These are phyloP conservation scores for Phtheirospermum japonicum DNA, from an alignment of 257 asterid genomes.

Conservation along the genomic window DNA sequence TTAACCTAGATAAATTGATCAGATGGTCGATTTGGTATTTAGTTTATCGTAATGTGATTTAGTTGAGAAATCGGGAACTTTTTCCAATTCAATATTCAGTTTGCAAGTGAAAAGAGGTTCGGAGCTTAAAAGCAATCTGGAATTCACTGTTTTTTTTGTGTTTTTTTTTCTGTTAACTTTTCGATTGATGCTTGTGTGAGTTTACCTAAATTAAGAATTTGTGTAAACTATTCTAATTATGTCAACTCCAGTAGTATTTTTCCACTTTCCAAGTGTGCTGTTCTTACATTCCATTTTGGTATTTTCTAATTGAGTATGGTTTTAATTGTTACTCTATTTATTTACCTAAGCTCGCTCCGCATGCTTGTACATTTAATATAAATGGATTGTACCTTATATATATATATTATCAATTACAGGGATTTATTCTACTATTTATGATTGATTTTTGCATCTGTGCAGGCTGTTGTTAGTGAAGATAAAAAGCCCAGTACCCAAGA, in stretches of 20 bases:
- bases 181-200: slow-evolving; percentile 4
- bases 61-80: slow-evolving; percentile 6
- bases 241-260: neutral
- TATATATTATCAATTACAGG: neutral
- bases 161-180: neutral
- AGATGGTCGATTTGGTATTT: slow-evolving; percentile 1
- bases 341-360: neutral
- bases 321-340: slow-evolving; percentile 4
- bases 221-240: neutral
- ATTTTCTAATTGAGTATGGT: slow-evolving; percentile 2
- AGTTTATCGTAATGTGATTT: slow-evolving; percentile 19
- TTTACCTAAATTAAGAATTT: neutral
- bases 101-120: slow-evolving; percentile 11
- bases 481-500: slow-evolving; percentile 42
- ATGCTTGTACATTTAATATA: neutral
- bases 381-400: neutral
- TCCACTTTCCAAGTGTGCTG: slow-evolving; percentile 4
- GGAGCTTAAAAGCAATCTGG: neutral
- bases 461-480: slow-evolving; percentile 83
- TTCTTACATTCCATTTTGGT: neutral
- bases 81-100: slow-evolving; percentile 8
- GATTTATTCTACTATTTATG: slow-evolving; percentile 17
- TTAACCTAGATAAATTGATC: slow-evolving; percentile 18
- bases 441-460: slow-evolving; percentile 28
- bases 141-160: slow-evolving; percentile 9